Conservation (phyloP, 257 asterid genomes). For the Thymus quinquecostatus region DNA sequence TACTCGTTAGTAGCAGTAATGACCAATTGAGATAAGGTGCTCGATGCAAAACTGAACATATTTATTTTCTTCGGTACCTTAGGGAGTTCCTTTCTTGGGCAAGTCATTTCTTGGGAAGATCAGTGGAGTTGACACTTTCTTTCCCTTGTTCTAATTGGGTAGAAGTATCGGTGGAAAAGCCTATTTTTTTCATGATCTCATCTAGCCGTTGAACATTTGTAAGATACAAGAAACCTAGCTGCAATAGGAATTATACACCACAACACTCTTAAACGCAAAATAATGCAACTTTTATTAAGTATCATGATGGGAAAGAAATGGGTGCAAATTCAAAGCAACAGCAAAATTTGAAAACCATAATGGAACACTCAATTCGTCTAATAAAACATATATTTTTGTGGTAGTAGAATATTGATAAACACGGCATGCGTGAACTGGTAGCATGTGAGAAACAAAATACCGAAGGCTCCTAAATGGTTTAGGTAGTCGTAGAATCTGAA, state of each 20-base stretch:
- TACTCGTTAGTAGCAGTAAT: background rate
- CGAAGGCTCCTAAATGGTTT: background rate
- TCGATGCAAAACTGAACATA: slow-evolving; percentile 1
- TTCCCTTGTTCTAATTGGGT: slow-evolving; percentile 43
- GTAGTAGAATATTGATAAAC: slow-evolving; percentile 18
- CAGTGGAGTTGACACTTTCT: slow-evolving; percentile 29
- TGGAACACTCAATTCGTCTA: slow-evolving; percentile 7
- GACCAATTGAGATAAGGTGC: background rate
- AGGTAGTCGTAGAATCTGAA: background rate
- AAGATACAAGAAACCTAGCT: slow-evolving; percentile 92
- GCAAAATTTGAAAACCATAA: background rate
- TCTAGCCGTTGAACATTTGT: slow-evolving; percentile 78
- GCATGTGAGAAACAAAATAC: slow-evolving; percentile 8
- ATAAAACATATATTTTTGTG: slow-evolving; percentile 8
- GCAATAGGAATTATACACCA: slow-evolving; percentile 25
- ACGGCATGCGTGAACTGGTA: slow-evolving; percentile 8
- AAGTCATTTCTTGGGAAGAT: slow-evolving; percentile 19
- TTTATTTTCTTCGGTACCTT: slow-evolving; percentile 23
- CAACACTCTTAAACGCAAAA: slow-evolving; percentile 1
- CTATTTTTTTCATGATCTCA: slow-evolving; percentile 80
- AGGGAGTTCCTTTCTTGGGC: slow-evolving; percentile 10
- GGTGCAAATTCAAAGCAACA: background rate
- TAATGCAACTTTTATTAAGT: background rate
- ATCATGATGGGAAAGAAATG: background rate
- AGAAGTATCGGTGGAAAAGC: slow-evolving; percentile 66